Percentiles rank a stretch among this genome's conserved stretches.
Conservation (phyloP, 2,329 filamentous ascomycete genomes). For the Calonectria fujianensis region DNA sequence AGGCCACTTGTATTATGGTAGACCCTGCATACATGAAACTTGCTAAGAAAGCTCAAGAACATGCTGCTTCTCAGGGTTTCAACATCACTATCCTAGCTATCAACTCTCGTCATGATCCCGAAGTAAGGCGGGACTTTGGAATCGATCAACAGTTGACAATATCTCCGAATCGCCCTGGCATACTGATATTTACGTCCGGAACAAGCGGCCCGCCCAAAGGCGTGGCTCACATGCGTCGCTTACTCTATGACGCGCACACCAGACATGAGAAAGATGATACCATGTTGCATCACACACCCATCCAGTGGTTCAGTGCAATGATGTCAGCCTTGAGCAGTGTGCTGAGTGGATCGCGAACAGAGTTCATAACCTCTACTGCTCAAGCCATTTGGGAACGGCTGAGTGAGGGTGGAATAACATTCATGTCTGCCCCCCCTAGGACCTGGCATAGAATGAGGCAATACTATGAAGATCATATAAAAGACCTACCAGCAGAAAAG, state of each 20-base stretch:
- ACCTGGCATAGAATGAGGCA: background rate
- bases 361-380: background rate
- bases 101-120: no score
- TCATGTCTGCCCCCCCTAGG: background rate
- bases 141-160: background rate
- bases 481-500: background rate
- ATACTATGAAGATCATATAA: background rate
- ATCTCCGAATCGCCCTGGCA: background rate
- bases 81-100: background rate
- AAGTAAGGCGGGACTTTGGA: background rate
- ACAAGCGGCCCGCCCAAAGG: conserved; percentile 3
- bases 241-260: background rate
- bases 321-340: background rate
- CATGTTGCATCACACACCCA: background rate
- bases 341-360: background rate
- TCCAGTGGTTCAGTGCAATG: background rate
- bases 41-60: background rate
- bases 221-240: background rate
- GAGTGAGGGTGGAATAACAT: background rate
- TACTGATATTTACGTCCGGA: background rate
- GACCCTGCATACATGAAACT: background rate
- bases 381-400: background rate
- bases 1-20: background rate
- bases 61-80: background rate
- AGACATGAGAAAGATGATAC: background rate